Percentiles rank a stretch among this genome's conserved stretches.
These are phyloP conservation scores for Trametes gibbosa DNA, from an alignment of 768 basidiomycete species.

Conservation along the genomic window DNA sequence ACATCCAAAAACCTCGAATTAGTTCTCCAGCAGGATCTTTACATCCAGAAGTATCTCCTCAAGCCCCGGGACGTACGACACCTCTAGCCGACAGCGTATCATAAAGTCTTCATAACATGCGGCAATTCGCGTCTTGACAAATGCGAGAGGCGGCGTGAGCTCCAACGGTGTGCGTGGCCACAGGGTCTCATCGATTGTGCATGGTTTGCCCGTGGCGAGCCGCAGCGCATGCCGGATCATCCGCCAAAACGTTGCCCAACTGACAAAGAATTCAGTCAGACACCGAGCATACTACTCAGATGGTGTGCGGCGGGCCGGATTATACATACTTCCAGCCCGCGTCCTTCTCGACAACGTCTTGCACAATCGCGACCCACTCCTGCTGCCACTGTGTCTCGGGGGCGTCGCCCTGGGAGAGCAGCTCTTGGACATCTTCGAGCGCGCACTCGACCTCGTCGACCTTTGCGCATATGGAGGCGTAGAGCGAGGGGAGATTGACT, in stretches of 20 bases:
- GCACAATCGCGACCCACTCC: slow-evolving; percentile 28
- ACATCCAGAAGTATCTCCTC: slow-evolving; percentile 1
- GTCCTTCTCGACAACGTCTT: slow-evolving; percentile 31
- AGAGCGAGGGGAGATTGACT: slow-evolving; percentile 27
- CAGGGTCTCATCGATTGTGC: neutral
- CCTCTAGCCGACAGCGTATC: slow-evolving; percentile 9
- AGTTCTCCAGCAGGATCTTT: neutral
- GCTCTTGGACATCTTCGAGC: slow-evolving; percentile 28
- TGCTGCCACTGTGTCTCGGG: slow-evolving; percentile 17
- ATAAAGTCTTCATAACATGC: slow-evolving; percentile 23
- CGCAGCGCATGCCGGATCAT: slow-evolving; percentile 26
- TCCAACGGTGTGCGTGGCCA: slow-evolving; percentile 18
- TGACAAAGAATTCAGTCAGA: neutral
- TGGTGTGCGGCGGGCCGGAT: no score
- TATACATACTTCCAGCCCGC: slow-evolving; percentile 32
- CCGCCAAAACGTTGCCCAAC: slow-evolving; percentile 30
- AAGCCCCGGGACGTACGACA: neutral
- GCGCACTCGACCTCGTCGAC: slow-evolving; percentile 28
- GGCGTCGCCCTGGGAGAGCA: slow-evolving; percentile 11
- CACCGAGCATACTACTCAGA: no score
- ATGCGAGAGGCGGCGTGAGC: slow-evolving; percentile 19
- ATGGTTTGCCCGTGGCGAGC: neutral
- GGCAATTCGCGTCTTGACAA: slow-evolving; percentile 14
- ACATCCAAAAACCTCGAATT: neutral
- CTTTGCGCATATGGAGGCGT: slow-evolving; percentile 29